phyloP scores from a whole-genome alignment of 495 filamentous ascomycete genomes.

The Penicillium samsonianum region DNA sequence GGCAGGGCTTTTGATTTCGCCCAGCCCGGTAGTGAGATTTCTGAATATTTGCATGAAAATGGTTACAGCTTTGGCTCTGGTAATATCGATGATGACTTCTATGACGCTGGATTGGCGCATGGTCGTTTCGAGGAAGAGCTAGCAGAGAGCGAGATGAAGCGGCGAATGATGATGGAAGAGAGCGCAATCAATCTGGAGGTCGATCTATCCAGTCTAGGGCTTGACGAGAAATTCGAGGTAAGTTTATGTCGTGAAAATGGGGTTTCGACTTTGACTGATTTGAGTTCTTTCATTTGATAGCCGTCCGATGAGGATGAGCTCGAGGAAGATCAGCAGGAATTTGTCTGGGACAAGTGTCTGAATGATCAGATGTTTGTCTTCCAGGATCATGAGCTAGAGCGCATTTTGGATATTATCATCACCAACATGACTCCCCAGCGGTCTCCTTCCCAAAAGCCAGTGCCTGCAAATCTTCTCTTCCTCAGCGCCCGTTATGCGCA shows the following conservation, averaged over 20 bases:
- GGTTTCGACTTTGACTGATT: conserved; percentile 11
- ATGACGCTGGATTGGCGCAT: conserved; percentile 87
- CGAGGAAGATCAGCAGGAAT: conserved; percentile 89
- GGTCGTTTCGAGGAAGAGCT: conserved; percentile 96
- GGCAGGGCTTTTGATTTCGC: conserved; percentile 97
- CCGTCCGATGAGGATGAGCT: conserved; percentile 69
- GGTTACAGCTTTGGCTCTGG: conserved; percentile 86
- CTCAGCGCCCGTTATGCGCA: conserved; percentile 94
- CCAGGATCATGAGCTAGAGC: conserved; percentile 86
- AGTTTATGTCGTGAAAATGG: conserved; percentile 23
- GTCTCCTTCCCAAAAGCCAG: conserved; percentile 93
- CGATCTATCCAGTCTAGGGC: conserved; percentile 89
- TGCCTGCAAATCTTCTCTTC: conserved; percentile 96
- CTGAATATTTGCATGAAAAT: conserved; percentile 88
- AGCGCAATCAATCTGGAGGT: conserved; percentile 97
- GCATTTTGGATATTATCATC: conserved; percentile 92
- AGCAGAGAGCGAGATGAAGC: conserved; percentile 92
- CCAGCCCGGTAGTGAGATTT: conserved; percentile 92
- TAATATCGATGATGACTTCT: conserved; percentile 93
- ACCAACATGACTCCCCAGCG: conserved; percentile 97
- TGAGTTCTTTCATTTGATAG: conserved; percentile 42
- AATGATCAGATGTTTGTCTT: conserved; percentile 99
- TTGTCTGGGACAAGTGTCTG: conserved; percentile 93
- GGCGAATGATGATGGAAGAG: conserved; percentile 99
- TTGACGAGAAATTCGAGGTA: conserved; percentile 95